These are phyloP conservation scores for Penicillium hesseltinei DNA, from an alignment of 2,329 filamentous ascomycete species.

Conservation along the genomic window DNA sequence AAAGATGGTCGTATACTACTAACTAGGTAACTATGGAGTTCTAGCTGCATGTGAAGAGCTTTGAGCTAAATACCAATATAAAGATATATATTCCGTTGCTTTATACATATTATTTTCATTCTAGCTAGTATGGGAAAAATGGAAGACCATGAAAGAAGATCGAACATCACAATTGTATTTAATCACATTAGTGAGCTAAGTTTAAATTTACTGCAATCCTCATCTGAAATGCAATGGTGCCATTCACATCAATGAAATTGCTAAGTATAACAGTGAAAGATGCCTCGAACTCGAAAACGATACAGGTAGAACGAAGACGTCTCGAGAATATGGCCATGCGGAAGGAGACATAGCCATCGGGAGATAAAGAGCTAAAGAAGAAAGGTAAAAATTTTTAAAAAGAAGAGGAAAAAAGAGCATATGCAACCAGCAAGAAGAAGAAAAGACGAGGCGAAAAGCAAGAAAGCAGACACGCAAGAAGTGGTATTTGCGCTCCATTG, in stretches of 20 bases:
- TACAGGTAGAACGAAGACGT: slow-evolving; percentile 12
- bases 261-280: slow-evolving; percentile 13
- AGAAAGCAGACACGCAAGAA: slow-evolving; percentile 26
- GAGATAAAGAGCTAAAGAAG: slow-evolving; percentile 13
- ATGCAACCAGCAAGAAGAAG: slow-evolving; percentile 13
- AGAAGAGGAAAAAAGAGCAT: neutral
- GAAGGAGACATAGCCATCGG: slow-evolving; percentile 11
- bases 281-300: slow-evolving; percentile 17
- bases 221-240: slow-evolving; percentile 5
- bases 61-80: neutral
- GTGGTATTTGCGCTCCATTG: slow-evolving; percentile 45
- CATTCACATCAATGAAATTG: slow-evolving; percentile 21
- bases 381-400: slow-evolving; percentile 12
- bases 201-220: neutral
- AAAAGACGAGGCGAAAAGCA: slow-evolving; percentile 13
- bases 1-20: too few relatives aligned
- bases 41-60: neutral
- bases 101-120: neutral
- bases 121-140: too few relatives aligned
- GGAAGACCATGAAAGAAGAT: neutral
- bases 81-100: neutral
- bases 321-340: slow-evolving; percentile 14
- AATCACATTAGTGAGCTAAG: neutral
- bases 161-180: neutral
- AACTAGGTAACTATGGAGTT: too few relatives aligned